phyloP scores from a whole-genome alignment of 2,329 filamentous ascomycete genomes.

The Penicillium sp. region DNA sequence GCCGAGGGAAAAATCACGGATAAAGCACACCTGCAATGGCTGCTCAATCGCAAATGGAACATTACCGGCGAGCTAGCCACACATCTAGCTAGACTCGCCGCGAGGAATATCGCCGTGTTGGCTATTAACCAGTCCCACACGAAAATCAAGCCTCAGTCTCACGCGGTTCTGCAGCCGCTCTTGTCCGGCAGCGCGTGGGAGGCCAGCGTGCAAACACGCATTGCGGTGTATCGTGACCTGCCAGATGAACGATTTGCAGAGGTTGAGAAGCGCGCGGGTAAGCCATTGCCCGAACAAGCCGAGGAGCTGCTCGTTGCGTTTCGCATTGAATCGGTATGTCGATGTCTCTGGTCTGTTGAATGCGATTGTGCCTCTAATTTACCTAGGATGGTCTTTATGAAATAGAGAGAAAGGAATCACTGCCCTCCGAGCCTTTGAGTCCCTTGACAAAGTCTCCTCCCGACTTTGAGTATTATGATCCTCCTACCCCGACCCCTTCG shows the following conservation, averaged over 20 bases:
- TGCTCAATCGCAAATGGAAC: conserved; percentile 48
- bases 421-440: neutral
- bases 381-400: conserved; percentile 18
- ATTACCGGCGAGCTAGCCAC: conserved; percentile 66
- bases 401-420: neutral
- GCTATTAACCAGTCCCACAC: conserved; percentile 78
- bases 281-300: conserved; percentile 29
- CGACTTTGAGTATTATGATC: conserved; percentile 12
- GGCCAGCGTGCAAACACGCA: conserved; percentile 67
- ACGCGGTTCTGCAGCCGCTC: conserved; percentile 70
- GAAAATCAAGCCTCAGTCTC: conserved; percentile 67
- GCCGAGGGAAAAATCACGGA: conserved; percentile 35
- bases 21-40: conserved; percentile 43
- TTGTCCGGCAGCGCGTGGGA: conserved; percentile 80
- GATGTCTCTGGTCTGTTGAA: neutral
- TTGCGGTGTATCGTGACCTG: conserved; percentile 80
- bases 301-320: conserved; percentile 42
- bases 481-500: conserved; percentile 6
- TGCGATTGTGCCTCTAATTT: neutral
- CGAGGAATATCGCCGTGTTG: conserved; percentile 70
- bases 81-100: conserved; percentile 68
- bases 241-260: conserved; percentile 57
- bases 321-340: conserved; percentile 39
- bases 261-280: conserved; percentile 65
- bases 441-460: neutral